Evolutionary conservation across 352 stramenopile genomes (phyloP).

Genomic region (Pythium periplocum): DNA sequence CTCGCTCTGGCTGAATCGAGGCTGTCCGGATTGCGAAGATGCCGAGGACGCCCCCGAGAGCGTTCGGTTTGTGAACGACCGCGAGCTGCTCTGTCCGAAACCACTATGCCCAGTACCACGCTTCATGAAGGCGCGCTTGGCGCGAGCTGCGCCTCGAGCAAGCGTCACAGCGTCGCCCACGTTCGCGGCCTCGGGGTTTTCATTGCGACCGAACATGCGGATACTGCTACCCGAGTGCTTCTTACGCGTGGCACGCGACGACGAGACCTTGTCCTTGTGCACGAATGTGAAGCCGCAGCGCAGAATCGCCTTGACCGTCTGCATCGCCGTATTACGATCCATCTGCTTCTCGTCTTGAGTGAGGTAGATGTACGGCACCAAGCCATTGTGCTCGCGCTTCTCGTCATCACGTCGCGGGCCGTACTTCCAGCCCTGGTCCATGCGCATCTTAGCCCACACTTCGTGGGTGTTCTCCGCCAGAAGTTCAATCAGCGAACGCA

Average conservation of each 20-base stretch:
- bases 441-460: slow-evolving; percentile 78
- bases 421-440: slow-evolving; percentile 76
- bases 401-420: slow-evolving; percentile 54
- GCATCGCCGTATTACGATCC: slow-evolving; percentile 80
- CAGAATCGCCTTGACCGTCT: slow-evolving; percentile 75
- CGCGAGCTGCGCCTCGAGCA: slow-evolving; percentile 32
- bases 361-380: slow-evolving; percentile 78
- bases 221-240: slow-evolving; percentile 35
- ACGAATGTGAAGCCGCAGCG: slow-evolving; percentile 65
- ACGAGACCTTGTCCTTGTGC: slow-evolving; percentile 48
- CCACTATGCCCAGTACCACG: slow-evolving; percentile 2
- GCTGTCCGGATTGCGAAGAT: too few relatives aligned
- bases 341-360: slow-evolving; percentile 79
- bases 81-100: not conserved
- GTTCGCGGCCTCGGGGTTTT: slow-evolving; percentile 50
- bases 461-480: slow-evolving; percentile 79
- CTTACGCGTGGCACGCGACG: slow-evolving; percentile 24
- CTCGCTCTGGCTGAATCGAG: too few relatives aligned
- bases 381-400: slow-evolving; percentile 56
- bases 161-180: slow-evolving; percentile 50
- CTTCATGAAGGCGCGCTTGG: slow-evolving; percentile 57
- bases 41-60: not conserved
- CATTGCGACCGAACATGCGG: slow-evolving; percentile 56
- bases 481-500: slow-evolving; percentile 68
- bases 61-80: slow-evolving; percentile 2